A percentile compares a stretch with the other conserved stretches of the same genome.
Evolutionary conservation across 2,329 filamentous ascomycete species (phyloP).

Genomic region (Colletotrichum tabaci): DNA sequence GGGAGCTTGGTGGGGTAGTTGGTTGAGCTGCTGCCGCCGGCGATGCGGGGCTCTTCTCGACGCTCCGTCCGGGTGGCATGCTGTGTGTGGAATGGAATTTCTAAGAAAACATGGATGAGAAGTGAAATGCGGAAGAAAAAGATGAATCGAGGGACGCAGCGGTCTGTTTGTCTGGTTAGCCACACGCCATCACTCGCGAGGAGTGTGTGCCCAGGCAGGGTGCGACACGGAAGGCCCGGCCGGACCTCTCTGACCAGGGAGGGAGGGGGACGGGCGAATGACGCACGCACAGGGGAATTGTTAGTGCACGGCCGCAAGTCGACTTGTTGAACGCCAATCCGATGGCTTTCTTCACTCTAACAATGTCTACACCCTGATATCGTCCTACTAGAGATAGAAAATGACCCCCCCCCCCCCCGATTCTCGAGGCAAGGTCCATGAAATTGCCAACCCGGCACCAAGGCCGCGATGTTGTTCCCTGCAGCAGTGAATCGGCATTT

Average conservation of each 20-base stretch:
- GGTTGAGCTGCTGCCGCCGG: conserved; percentile 19
- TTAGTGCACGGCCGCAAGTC: conserved; percentile 25
- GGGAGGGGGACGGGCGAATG: conserved; percentile 29
- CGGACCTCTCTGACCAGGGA: conserved; percentile 21
- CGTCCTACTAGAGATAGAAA: too few species aligned
- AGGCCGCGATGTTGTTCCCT: neutral
- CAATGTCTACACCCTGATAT: neutral
- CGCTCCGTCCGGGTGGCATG: conserved; percentile 31
- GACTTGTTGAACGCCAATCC: conserved; percentile 5
- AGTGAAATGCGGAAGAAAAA: conserved; percentile 21
- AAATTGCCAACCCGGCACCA: too few species aligned
- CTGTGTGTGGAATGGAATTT: conserved; percentile 2
- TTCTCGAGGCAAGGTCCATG: neutral
- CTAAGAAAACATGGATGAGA: conserved; percentile 24
- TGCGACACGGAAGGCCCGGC: conserved; percentile 34
- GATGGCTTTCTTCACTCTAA: neutral
- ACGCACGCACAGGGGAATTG: conserved; percentile 30
- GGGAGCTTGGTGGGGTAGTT: conserved; percentile 30
- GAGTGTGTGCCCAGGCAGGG: conserved; percentile 1
- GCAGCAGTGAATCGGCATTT: neutral
- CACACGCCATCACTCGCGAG: conserved; percentile 2
- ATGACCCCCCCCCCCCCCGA: too few species aligned
- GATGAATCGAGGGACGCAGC: conserved; percentile 4
- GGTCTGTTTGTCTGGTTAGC: conserved; percentile 6
- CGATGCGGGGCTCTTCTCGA: conserved; percentile 31